A percentile compares a stretch with the other conserved stretches of the same genome.
Conservation (phyloP, 2,329 filamentous ascomycete genomes). For the Pseudopyricularia cyperi region DNA sequence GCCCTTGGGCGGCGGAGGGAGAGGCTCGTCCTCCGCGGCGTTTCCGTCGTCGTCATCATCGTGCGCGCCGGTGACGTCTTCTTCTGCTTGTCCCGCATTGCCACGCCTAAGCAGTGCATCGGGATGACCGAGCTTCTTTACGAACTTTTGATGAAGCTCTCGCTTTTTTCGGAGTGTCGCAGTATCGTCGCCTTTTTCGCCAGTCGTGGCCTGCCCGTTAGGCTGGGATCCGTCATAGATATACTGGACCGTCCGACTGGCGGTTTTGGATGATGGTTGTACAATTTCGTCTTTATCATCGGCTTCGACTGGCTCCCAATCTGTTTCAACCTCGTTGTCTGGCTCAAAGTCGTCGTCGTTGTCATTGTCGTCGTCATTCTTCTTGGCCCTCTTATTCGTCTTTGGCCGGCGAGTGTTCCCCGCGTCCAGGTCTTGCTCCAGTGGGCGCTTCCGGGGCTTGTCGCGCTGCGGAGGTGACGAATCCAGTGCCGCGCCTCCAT, state of each 20-base stretch:
- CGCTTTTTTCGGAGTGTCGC: slow-evolving; percentile 46
- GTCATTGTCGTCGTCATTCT: not conserved
- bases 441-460: slow-evolving; percentile 31
- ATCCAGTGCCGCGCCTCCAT: not conserved
- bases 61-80: slow-evolving; percentile 20
- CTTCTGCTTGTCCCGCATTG: slow-evolving; percentile 37
- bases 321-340: not conserved
- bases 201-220: slow-evolving; percentile 21
- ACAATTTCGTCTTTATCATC: not conserved
- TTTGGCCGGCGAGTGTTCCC: slow-evolving; percentile 19
- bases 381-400: slow-evolving; percentile 1
- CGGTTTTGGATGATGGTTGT: slow-evolving; percentile 12
- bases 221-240: slow-evolving; percentile 32
- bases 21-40: slow-evolving; percentile 36
- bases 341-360: not conserved
- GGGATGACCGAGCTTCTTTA: slow-evolving; percentile 77
- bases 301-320: slow-evolving; percentile 2
- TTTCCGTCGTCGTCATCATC: slow-evolving; percentile 25
- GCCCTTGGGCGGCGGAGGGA: slow-evolving; percentile 28
- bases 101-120: slow-evolving; percentile 47
- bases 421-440: slow-evolving; percentile 32
- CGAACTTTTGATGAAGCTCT: slow-evolving; percentile 69
- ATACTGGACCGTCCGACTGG: slow-evolving; percentile 37
- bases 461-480: not conserved
- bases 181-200: slow-evolving; percentile 31